These are phyloP conservation scores for Corynascus novoguineensis DNA, from an alignment of 495 filamentous ascomycete species.

Conservation along the genomic window DNA sequence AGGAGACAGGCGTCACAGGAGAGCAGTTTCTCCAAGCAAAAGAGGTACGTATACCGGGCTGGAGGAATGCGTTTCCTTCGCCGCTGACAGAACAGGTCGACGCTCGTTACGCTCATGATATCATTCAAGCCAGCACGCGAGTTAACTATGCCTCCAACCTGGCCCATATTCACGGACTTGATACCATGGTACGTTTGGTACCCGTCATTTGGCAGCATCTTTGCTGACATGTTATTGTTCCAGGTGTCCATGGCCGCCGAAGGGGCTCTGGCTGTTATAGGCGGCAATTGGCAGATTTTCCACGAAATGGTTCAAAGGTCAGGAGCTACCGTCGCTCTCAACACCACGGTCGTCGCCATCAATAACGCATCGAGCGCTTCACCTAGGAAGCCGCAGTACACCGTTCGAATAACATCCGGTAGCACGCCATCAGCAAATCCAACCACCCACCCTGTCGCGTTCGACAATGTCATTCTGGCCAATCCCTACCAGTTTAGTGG, in stretches of 20 bases:
- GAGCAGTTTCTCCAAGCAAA: slow-evolving; percentile 64
- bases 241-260: slow-evolving; percentile 70
- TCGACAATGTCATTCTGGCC: slow-evolving; percentile 76
- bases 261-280: slow-evolving; percentile 69
- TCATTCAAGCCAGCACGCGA: slow-evolving; percentile 86
- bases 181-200: slow-evolving; percentile 70
- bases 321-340: slow-evolving; percentile 55
- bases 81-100: slow-evolving; percentile 46
- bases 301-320: slow-evolving; percentile 66
- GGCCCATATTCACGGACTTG: slow-evolving; percentile 75
- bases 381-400: slow-evolving; percentile 39
- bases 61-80: background rate
- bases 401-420: slow-evolving; percentile 40
- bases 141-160: slow-evolving; percentile 97
- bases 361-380: slow-evolving; percentile 20
- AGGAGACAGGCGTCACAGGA: slow-evolving; percentile 64
- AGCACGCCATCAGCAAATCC: slow-evolving; percentile 19
- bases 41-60: slow-evolving; percentile 32
- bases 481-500: slow-evolving; percentile 66
- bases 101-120: slow-evolving; percentile 64
- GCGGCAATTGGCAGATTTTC: slow-evolving; percentile 97
- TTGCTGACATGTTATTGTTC: slow-evolving; percentile 9
- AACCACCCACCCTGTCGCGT: slow-evolving; percentile 40
- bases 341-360: slow-evolving; percentile 63
- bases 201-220: background rate